Percentiles rank a stretch among this genome's conserved stretches.
These are phyloP conservation scores for Yamadazyma triangularis DNA, from an alignment of 1,139 yeast genomes.

Conservation along the genomic window DNA sequence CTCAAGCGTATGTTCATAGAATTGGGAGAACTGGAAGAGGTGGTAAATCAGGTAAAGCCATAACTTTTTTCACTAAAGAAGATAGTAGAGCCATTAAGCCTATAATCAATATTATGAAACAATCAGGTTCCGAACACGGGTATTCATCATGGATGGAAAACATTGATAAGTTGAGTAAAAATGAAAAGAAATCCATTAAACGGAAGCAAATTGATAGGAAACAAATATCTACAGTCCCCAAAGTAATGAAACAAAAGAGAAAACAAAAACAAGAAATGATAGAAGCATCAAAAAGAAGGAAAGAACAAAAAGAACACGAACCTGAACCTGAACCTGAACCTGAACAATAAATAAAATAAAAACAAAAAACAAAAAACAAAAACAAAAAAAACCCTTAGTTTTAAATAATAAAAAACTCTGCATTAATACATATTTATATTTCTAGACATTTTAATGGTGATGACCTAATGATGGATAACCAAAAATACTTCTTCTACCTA, in stretches of 20 bases:
- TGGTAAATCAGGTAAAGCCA: constrained; percentile 79
- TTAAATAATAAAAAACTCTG: no score
- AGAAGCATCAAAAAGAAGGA: constrained; percentile 70
- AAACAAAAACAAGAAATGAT: constrained; percentile 68
- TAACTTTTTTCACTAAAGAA: constrained; percentile 90
- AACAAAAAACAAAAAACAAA: no score
- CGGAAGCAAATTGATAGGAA: constrained; percentile 60
- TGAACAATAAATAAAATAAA: no score
- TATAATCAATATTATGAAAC: constrained; percentile 90
- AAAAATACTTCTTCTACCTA: constrained; percentile 90
- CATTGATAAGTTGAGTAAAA: constrained; percentile 63
- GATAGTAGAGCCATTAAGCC: constrained; percentile 75
- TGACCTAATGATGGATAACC: constrained; percentile 64
- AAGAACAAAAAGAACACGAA: no score
- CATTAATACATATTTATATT: no score
- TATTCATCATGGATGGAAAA: constrained; percentile 80
- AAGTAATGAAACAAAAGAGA: constrained; percentile 59
- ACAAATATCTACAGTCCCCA: constrained; percentile 84
- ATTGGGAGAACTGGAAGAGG: constrained; percentile 99
- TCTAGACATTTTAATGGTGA: constrained; percentile 22
- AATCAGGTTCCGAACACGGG: constrained; percentile 70
- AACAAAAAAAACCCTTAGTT: no score
- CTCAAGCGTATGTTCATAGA: constrained; percentile 95
- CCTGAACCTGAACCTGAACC: no score
- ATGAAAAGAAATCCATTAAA: constrained; percentile 62